phyloP scores from a whole-genome alignment of 2,329 filamentous ascomycete genomes.

The Thelonectria olida region DNA sequence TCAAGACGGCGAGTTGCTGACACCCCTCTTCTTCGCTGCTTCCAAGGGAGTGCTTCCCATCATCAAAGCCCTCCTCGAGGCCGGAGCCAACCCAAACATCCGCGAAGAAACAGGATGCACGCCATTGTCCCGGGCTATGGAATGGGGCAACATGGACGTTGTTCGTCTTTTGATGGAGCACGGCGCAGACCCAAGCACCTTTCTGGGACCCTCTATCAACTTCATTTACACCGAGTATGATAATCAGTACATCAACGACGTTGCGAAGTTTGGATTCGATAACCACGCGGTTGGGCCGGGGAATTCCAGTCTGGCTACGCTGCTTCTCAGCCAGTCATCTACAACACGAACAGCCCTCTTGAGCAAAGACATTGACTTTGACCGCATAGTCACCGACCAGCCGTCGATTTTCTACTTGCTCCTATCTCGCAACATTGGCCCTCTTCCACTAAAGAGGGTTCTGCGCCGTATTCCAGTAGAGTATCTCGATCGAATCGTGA shows the following conservation, averaged over 20 bases:
- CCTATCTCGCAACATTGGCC: background rate
- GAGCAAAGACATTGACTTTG: constrained; percentile 34
- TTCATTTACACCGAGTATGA: background rate
- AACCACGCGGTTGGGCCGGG: constrained; percentile 1
- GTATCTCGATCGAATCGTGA: constrained; percentile 19
- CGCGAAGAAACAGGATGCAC: constrained; percentile 14
- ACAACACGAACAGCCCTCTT: constrained; percentile 13
- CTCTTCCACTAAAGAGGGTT: constrained; percentile 14
- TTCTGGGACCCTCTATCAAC: constrained; percentile 3
- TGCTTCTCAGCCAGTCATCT: background rate
- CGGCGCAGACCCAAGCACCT: constrained; percentile 22
- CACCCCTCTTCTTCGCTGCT: constrained; percentile 26
- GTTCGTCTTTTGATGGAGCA: constrained; percentile 18
- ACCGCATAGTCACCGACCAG: constrained; percentile 20
- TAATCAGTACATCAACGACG: background rate
- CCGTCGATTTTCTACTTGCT: constrained; percentile 24
- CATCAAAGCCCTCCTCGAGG: constrained; percentile 21
- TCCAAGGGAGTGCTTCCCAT: background rate
- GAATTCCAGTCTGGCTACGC: constrained; percentile 5
- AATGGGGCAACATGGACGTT: background rate
- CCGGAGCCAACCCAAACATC: constrained; percentile 31
- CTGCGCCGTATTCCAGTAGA: constrained; percentile 29
- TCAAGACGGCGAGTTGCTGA: constrained; percentile 19
- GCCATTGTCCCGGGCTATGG: constrained; percentile 18
- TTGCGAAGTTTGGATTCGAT: constrained; percentile 27